phyloP scores from a whole-genome alignment of 2,329 filamentous ascomycete species.

The Tolypocladium guangdongense region DNA sequence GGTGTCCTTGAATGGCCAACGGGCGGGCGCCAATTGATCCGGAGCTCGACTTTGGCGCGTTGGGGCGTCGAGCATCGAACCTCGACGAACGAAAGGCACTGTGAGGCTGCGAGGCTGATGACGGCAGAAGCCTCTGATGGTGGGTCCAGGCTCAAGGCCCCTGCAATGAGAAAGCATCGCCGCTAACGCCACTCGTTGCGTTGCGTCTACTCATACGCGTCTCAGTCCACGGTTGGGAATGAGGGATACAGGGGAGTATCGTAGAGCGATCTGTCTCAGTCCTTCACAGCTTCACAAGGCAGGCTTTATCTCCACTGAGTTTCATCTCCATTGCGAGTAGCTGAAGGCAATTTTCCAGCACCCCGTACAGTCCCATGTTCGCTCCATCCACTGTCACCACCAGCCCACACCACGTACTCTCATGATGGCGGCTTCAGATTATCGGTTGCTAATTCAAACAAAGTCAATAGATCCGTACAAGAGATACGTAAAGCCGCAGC shows the following conservation, averaged over 20 bases:
- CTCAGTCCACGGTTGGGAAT: not conserved
- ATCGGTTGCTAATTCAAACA: conserved; percentile 59
- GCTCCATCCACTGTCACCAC: not conserved
- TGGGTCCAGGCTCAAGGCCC: conserved; percentile 7
- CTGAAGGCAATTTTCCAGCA: not conserved
- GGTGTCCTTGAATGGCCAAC: not conserved
- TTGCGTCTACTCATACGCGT: not conserved
- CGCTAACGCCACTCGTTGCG: not conserved
- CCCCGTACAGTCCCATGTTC: not conserved
- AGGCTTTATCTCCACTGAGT: too few relatives aligned
- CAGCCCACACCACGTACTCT: conserved; percentile 8
- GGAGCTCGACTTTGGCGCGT: conserved; percentile 1
- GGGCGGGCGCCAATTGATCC: conserved; percentile 13
- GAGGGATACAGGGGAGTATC: not conserved
- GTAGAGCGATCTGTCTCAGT: not conserved
- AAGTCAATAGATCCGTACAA: not conserved
- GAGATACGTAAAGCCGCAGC: not conserved
- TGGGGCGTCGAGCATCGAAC: not conserved
- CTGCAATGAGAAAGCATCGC: not conserved
- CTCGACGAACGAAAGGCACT: conserved; percentile 8
- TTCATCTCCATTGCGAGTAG: not conserved
- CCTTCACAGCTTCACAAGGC: not conserved
- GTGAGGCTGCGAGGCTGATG: conserved; percentile 26
- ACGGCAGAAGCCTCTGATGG: conserved; percentile 7
- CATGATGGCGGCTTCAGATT: conserved; percentile 68